Conservation (phyloP, 2,329 filamentous ascomycete genomes). For the Claviceps monticola region DNA sequence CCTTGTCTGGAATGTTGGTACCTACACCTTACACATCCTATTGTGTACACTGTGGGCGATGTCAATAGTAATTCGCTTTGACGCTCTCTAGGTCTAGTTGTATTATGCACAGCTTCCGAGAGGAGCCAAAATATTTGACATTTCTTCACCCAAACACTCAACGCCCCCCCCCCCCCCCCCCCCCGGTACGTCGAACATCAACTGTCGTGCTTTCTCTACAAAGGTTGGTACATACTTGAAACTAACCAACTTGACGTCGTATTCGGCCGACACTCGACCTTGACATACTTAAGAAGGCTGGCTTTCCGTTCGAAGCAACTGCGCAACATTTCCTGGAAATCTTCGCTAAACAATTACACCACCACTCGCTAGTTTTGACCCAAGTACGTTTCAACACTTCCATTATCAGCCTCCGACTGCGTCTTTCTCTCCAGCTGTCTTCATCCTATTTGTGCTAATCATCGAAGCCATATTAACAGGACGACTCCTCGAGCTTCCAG, state of each 20-base stretch:
- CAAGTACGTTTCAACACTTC: not conserved
- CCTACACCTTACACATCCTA: conserved; percentile 1
- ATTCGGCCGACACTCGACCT: not conserved
- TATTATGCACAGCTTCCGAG: conserved; percentile 1
- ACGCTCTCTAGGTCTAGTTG: not conserved
- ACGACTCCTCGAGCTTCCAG: not conserved
- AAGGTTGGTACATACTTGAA: not conserved
- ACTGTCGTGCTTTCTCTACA: not conserved
- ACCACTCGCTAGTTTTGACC: no score
- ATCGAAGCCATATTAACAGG: not conserved
- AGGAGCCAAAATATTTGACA: conserved; percentile 2
- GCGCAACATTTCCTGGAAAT: not conserved
- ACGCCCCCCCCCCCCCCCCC: not conserved
- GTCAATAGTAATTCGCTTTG: not conserved
- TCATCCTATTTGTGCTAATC: not conserved
- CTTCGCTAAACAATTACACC: not conserved
- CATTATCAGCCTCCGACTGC: not conserved
- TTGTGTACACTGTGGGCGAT: not conserved
- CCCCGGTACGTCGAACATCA: not conserved
- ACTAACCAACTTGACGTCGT: no score
- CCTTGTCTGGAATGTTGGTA: not conserved
- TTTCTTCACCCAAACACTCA: not conserved
- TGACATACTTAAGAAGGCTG: not conserved
- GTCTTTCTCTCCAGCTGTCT: not conserved
- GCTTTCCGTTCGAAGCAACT: not conserved